Conservation (phyloP, 768 basidiomycete genomes). For the Candolleomyces aberdarensis region DNA sequence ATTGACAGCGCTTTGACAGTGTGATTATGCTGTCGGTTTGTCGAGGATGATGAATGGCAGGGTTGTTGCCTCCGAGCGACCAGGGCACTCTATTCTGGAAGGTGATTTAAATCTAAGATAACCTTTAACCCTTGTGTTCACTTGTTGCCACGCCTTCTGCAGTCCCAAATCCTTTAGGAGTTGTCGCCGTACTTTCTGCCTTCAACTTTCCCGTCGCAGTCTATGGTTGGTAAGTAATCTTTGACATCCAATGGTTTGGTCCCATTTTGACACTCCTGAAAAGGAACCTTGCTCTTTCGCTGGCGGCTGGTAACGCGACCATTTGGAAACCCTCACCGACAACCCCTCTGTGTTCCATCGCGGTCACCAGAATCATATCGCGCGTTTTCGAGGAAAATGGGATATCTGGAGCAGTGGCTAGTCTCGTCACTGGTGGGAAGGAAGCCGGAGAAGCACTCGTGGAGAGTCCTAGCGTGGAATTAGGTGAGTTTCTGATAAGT, state of each 20-base stretch:
- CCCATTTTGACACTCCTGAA: conserved; percentile 6
- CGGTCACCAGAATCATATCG: conserved; percentile 82
- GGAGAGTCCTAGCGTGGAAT: conserved; percentile 67
- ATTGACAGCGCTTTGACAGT: conserved; percentile 42
- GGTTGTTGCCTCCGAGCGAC: conserved; percentile 83
- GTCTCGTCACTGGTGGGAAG: conserved; percentile 80
- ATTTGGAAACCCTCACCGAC: conserved; percentile 94
- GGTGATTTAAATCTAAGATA: conserved; percentile 38
- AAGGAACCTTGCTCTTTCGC: conserved; percentile 88
- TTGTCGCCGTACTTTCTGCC: conserved; percentile 75
- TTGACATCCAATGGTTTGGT: neutral
- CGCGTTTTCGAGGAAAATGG: conserved; percentile 78
- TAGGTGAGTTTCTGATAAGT: conserved; percentile 47
- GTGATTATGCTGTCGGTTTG: conserved; percentile 90
- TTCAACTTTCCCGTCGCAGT: conserved; percentile 98
- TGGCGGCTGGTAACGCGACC: conserved; percentile 90
- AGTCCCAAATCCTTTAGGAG: conserved; percentile 88
- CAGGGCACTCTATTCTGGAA: conserved; percentile 89
- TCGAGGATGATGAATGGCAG: conserved; percentile 94
- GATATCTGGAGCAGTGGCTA: conserved; percentile 79
- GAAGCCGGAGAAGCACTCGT: conserved; percentile 80
- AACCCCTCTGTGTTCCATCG: conserved; percentile 89
- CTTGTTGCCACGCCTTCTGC: conserved; percentile 17
- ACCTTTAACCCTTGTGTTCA: conserved; percentile 4
- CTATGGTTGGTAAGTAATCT: conserved; percentile 69